These are phyloP conservation scores for Flaveria trinervia DNA, from an alignment of 129 eudicot genomes.

Conservation along the genomic window DNA sequence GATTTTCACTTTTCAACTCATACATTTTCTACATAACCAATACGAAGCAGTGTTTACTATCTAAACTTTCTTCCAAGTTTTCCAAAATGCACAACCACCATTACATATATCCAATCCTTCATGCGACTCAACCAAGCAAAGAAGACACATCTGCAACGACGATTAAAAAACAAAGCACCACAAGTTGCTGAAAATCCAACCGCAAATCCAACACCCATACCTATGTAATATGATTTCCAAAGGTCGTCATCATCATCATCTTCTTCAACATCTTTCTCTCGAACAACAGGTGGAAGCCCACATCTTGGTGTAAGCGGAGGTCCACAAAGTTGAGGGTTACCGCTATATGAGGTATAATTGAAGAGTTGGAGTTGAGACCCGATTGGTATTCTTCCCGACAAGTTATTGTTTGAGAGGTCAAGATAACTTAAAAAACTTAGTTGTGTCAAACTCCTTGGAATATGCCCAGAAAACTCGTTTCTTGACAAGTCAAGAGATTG, in stretches of 20 bases:
- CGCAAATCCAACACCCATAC: conserved; percentile 20
- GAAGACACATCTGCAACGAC: neutral
- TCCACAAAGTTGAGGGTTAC: conserved; percentile 39
- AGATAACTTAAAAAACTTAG: conserved; percentile 17
- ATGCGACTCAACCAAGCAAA: neutral
- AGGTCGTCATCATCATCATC: neutral
- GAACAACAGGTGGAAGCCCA: neutral
- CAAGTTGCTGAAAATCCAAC: conserved; percentile 30
- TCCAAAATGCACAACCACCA: neutral
- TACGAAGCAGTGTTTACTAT: neutral
- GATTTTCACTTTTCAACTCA: too few species aligned
- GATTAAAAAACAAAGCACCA: conserved; percentile 9
- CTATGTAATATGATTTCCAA: conserved; percentile 16
- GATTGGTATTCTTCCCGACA: conserved; percentile 35
- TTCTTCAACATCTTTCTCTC: conserved; percentile 3
- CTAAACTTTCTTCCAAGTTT: neutral
- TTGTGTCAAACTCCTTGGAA: conserved; percentile 26
- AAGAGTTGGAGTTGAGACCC: conserved; percentile 20
- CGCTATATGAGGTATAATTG: conserved; percentile 11
- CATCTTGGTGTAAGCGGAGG: conserved; percentile 27
- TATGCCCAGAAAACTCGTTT: conserved; percentile 31
- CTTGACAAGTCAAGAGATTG: conserved; percentile 36
- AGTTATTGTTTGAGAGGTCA: conserved; percentile 37
- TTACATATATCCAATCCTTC: conserved; percentile 10
- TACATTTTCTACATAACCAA: too few species aligned